Evolutionary conservation across 2,329 filamentous ascomycete species (phyloP).

Genomic region (Diplodia seriata): DNA sequence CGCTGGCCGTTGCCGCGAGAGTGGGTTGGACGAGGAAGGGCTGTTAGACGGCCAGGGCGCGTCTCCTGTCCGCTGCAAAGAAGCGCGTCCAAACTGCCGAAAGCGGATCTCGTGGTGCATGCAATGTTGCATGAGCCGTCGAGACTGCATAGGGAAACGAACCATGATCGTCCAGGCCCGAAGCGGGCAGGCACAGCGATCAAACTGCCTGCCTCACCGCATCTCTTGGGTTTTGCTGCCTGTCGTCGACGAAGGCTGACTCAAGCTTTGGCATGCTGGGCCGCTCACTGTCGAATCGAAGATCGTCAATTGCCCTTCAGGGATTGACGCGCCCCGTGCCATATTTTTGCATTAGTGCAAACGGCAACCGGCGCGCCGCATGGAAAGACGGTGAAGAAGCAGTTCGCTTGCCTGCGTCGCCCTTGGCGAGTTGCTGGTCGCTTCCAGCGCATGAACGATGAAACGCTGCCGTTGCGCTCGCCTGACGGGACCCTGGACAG

Average conservation of each 20-base stretch:
- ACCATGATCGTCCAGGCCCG: constrained; percentile 26
- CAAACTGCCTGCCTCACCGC: constrained; percentile 30
- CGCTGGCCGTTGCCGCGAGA: constrained; percentile 27
- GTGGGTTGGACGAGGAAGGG: constrained; percentile 22
- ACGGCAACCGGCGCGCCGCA: constrained; percentile 27
- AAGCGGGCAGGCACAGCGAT: constrained; percentile 30
- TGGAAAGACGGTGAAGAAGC: constrained; percentile 33
- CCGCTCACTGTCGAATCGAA: constrained; percentile 30
- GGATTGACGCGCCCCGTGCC: constrained; percentile 31
- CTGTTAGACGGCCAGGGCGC: constrained; percentile 20
- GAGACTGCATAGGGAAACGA: constrained; percentile 17
- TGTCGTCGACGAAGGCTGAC: constrained; percentile 27
- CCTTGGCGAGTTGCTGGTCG: constrained; percentile 28
- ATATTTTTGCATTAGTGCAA: constrained; percentile 32
- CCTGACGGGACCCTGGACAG: constrained; percentile 29
- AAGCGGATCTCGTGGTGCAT: constrained; percentile 21
- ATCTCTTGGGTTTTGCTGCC: constrained; percentile 22
- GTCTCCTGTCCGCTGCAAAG: constrained; percentile 18
- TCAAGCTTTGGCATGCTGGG: constrained; percentile 25
- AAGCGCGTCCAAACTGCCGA: constrained; percentile 31
- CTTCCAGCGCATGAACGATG: constrained; percentile 29
- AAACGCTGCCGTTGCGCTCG: constrained; percentile 32
- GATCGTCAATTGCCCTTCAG: constrained; percentile 29
- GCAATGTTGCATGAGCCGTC: constrained; percentile 28
- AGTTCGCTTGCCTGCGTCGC: constrained; percentile 23